A percentile compares a stretch with the other conserved stretches of the same genome.
Evolutionary conservation across 192 early-diverging fungal genomes (phyloP).

Genomic region (Coemansia sp.): DNA sequence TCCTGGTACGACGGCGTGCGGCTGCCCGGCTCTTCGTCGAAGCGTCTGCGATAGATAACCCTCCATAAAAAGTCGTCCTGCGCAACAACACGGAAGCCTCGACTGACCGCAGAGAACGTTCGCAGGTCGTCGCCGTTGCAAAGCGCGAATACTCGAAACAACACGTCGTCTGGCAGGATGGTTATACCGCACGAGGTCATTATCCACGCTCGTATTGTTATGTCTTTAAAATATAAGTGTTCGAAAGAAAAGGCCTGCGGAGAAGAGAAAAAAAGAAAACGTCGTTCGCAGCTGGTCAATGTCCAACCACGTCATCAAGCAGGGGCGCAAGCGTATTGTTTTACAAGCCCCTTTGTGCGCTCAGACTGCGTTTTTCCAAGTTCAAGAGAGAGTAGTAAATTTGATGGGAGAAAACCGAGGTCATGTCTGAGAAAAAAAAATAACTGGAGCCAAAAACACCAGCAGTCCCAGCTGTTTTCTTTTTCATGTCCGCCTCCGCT

Average conservation of each 20-base stretch:
- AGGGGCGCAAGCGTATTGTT: not conserved
- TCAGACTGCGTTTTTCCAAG: not conserved
- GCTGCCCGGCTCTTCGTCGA: conserved; percentile 6
- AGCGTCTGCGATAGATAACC: conserved; percentile 21
- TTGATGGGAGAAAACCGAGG: not conserved
- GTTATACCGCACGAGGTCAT: not conserved
- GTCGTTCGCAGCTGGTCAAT: not conserved
- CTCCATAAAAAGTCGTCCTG: conserved; percentile 40
- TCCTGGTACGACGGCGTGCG: conserved; percentile 13
- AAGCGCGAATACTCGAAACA: conserved; percentile 24
- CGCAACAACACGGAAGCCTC: conserved; percentile 13
- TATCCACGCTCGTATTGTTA: not conserved
- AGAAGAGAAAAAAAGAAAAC: conserved; percentile 3
- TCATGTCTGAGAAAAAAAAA: not conserved
- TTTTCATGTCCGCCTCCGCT: not conserved
- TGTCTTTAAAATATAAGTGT: not conserved
- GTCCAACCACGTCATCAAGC: not conserved
- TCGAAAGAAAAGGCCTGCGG: not conserved
- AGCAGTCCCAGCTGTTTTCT: not conserved
- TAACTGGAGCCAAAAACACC: not conserved
- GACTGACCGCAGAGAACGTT: conserved; percentile 20
- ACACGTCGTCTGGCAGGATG: conserved; percentile 31
- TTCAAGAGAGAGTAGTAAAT: not conserved
- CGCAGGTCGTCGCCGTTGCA: conserved; percentile 46
- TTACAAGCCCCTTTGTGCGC: not conserved